Base-by-base conservation (phyloP, 176 grass and related monocot genomes). In the Elymus sibiricus region DNA sequence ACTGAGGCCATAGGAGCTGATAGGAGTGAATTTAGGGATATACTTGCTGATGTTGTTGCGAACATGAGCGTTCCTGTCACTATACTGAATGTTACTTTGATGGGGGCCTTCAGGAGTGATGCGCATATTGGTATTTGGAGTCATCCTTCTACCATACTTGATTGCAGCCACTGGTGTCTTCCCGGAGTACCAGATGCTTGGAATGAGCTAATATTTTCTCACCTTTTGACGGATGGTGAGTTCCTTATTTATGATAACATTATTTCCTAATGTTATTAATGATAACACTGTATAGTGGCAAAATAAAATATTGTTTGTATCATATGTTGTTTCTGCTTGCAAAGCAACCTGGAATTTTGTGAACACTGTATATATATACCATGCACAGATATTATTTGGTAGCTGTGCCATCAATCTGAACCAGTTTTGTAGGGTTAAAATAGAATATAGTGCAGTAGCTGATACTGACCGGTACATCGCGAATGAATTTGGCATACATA, bases 91-190 rank as follows among this genome's bases (percentile, higher is more conserved):
- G 92, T 98, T 53, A 94, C 97, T 75, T 92, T 90, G 42, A 98
- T 97, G 94, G 93, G 96, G 26, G 90, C 94, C 64, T 92, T 89
- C 35, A 87, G 93, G 76, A 98, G 97, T 88, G 97, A 98, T 88
- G 97, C 94, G 3, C 97, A 98, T 78, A 91, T 98, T 44, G 94
- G 97, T 44, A 91, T 89, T 42, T 98, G 89, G 91, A 95, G 90
- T 60, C 90, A 98, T 85, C 97, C 97, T 72, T 90, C 83, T 39
- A 95, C 97, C 42, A 82, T 98, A 84, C 88, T 95, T 24, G 96
- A 98, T 86, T 98, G 96, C 84, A 98, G 93, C 79, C 96, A 98
- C 79, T 95, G 96, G 96, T 98, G 96, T 74, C 89, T 98, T 62
- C 96, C 96, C 25, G 93, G 96, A 62, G 90, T 98, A 37, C 96